These are phyloP conservation scores for Goniomonas avonlea DNA, from an alignment of 78 protist species.

Conservation along the genomic window DNA sequence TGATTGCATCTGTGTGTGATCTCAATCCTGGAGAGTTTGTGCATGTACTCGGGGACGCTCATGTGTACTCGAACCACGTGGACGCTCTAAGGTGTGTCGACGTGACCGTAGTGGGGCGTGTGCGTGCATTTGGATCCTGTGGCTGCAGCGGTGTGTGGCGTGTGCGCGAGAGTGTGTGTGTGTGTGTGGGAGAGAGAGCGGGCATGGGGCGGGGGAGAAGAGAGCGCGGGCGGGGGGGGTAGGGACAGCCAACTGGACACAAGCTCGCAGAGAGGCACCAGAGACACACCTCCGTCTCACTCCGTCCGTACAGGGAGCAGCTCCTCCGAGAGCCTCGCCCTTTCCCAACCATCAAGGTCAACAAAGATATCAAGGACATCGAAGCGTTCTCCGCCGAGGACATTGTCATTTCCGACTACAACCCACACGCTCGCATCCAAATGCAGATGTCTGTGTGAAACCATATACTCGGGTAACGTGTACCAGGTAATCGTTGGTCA, in stretches of 20 bases:
- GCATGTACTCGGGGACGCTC: constrained; percentile 80
- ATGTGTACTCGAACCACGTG: constrained; percentile 36
- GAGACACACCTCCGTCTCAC: too few relatives aligned
- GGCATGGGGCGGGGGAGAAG: not conserved
- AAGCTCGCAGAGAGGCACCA: too few relatives aligned
- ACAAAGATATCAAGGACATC: constrained; percentile 5
- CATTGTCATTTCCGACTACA: constrained; percentile 49
- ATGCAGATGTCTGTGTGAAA: constrained; percentile 77
- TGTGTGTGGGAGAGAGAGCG: not conserved
- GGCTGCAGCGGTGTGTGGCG: not conserved
- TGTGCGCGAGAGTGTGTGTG: not conserved
- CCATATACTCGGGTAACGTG: not conserved
- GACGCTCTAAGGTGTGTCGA: not conserved
- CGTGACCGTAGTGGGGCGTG: not conserved
- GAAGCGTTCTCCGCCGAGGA: constrained; percentile 48
- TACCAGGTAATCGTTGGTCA: not conserved
- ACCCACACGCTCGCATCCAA: constrained; percentile 45
- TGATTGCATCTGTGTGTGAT: constrained; percentile 60
- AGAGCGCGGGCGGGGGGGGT: too few relatives aligned
- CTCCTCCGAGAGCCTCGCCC: constrained; percentile 51
- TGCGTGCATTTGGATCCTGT: not conserved
- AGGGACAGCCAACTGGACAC: too few relatives aligned
- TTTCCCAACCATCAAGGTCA: constrained; percentile 24
- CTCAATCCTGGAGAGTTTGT: constrained; percentile 74
- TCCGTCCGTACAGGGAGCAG: constrained; percentile 54